Percentiles rank a stretch among this genome's conserved stretches.
phyloP scores from a whole-genome alignment of 352 stramenopile genomes.

The Globisporangium perplexum region DNA sequence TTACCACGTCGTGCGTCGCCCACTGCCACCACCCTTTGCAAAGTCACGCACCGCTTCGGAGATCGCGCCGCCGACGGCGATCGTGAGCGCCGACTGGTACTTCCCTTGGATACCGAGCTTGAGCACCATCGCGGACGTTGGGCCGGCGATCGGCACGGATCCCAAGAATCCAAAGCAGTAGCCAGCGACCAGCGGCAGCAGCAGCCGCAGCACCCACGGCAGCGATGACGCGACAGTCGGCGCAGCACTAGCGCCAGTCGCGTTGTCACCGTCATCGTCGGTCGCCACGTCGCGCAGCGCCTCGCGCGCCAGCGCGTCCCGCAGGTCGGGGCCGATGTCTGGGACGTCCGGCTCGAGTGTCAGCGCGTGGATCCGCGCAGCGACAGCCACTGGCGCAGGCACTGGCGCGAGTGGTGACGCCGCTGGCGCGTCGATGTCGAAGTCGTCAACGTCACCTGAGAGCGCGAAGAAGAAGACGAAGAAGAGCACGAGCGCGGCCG shows the following conservation, averaged over 20 bases:
- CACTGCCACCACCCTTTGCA: too few species aligned
- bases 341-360: background rate
- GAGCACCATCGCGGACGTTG: constrained; percentile 85
- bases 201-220: constrained; percentile 47
- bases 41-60: constrained; percentile 59
- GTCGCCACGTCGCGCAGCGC: background rate
- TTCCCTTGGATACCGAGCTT: constrained; percentile 86
- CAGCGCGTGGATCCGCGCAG: background rate
- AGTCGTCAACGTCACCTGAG: constrained; percentile 4
- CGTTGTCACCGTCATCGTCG: background rate
- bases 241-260: background rate
- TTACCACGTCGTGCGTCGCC: background rate
- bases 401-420: constrained; percentile 1
- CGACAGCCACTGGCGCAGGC: background rate
- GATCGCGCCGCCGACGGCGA: constrained; percentile 77
- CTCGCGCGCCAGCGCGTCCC: background rate
- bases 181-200: constrained; percentile 69
- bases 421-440: constrained; percentile 5
- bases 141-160: constrained; percentile 76
- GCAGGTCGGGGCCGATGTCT: background rate
- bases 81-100: constrained; percentile 70
- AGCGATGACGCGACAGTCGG: constrained; percentile 10
- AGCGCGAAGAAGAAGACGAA: constrained; percentile 47
- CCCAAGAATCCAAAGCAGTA: constrained; percentile 86
- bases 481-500: constrained; percentile 45